These are phyloP conservation scores for Typha latifolia DNA, from an alignment of 176 grass and related monocot species.

Conservation along the genomic window DNA sequence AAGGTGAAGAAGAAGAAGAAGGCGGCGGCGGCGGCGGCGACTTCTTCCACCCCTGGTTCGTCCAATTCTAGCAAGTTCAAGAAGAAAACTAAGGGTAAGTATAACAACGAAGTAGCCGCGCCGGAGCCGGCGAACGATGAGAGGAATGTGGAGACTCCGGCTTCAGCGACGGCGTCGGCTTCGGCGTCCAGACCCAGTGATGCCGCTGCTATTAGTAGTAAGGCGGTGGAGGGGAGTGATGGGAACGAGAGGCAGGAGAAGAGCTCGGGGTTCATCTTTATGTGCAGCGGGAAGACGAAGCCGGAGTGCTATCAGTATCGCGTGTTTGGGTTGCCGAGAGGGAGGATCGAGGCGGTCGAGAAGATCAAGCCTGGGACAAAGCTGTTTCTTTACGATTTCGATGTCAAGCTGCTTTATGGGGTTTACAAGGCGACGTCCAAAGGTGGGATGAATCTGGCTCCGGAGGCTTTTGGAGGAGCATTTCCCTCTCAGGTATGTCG, in stretches of 20 bases:
- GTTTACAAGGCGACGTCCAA: slow-evolving; percentile 49
- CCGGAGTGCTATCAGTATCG: slow-evolving; percentile 54
- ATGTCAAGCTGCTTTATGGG: slow-evolving; percentile 57
- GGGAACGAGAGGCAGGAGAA: background rate
- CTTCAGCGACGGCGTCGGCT: background rate
- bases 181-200: background rate
- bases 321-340: slow-evolving; percentile 54
- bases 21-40: background rate
- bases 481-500: slow-evolving; percentile 60
- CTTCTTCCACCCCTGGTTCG: background rate
- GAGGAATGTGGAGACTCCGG: background rate
- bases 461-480: slow-evolving; percentile 42
- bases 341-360: slow-evolving; percentile 38
- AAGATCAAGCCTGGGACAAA: slow-evolving; percentile 56
- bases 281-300: slow-evolving; percentile 62
- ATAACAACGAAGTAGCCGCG: background rate
- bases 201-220: background rate
- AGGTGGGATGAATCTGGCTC: slow-evolving; percentile 45
- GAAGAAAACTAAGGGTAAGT: too few relatives aligned
- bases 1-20: background rate
- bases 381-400: slow-evolving; percentile 82
- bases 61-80: too few relatives aligned
- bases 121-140: background rate
- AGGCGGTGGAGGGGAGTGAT: background rate
- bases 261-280: slow-evolving; percentile 79